These are phyloP conservation scores for Penicillium verhagenii DNA, from an alignment of 495 filamentous ascomycete genomes.

Conservation along the genomic window DNA sequence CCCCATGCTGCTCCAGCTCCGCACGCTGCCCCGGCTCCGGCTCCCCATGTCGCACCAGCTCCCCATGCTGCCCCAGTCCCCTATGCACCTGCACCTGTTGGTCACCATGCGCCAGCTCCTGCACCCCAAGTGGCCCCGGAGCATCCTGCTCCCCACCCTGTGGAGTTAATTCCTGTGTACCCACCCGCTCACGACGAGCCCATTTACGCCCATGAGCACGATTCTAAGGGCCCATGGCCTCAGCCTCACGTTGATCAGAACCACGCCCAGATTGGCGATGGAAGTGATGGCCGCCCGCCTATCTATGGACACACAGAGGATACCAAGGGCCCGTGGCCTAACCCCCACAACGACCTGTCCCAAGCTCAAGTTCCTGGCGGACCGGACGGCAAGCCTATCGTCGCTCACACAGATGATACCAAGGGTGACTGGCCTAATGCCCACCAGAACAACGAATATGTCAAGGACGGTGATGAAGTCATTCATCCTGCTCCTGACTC, in stretches of 20 bases:
- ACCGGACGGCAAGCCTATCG: not conserved
- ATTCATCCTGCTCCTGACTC: conserved; percentile 14
- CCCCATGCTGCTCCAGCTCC: not conserved
- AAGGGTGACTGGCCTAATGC: conserved; percentile 15
- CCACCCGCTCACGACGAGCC: conserved; percentile 17
- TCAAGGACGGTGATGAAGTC: conserved; percentile 6
- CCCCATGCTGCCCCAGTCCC: conserved; percentile 1
- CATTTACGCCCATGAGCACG: conserved; percentile 8
- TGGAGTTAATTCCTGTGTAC: not conserved
- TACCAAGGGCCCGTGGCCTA: conserved; percentile 10
- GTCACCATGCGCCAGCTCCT: conserved; percentile 2
- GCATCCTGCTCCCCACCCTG: conserved; percentile 5
- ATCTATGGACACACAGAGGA: conserved; percentile 9
- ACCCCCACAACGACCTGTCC: conserved; percentile 2
- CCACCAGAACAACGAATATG: conserved; percentile 13
- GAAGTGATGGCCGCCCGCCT: conserved; percentile 4
- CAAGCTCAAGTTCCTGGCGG: conserved; percentile 5
- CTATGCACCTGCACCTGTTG: conserved; percentile 5
- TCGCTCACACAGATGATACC: conserved; percentile 4
- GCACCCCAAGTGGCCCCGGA: not conserved
- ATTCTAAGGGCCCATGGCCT: conserved; percentile 11
- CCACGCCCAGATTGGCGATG: conserved; percentile 11
- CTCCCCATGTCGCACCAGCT: conserved; percentile 2
- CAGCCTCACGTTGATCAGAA: conserved; percentile 9
- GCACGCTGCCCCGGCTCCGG: not conserved